phyloP scores from a whole-genome alignment of 768 basidiomycete genomes.

The Russula compacta region DNA sequence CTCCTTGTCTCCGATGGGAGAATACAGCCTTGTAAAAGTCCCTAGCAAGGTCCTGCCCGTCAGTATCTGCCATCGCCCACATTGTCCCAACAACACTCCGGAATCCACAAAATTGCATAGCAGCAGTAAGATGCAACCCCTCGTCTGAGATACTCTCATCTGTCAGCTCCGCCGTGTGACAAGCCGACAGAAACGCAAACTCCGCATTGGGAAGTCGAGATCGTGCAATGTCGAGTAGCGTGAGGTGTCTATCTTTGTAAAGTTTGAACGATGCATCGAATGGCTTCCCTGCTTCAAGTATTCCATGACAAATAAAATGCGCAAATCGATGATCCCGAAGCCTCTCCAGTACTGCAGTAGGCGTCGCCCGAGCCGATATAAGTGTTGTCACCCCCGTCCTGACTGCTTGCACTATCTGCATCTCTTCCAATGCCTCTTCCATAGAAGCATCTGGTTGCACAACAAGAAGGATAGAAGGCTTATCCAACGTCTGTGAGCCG shows the following conservation, averaged over 20 bases:
- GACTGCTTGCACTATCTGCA: background rate
- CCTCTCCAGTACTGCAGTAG: background rate
- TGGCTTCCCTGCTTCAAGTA: background rate
- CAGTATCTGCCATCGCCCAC: background rate
- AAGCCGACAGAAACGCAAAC: background rate
- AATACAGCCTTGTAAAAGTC: background rate
- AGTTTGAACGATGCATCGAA: slow-evolving; percentile 2
- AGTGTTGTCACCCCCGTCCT: background rate
- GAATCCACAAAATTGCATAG: background rate
- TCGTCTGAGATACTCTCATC: background rate
- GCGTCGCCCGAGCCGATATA: background rate
- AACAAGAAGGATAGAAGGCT: background rate
- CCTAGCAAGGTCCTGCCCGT: background rate
- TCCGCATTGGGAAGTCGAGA: background rate
- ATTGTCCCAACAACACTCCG: background rate
- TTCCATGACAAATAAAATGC: background rate
- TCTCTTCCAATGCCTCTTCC: background rate
- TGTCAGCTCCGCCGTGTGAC: background rate
- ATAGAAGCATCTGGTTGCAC: background rate
- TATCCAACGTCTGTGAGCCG: background rate
- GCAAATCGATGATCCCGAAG: background rate
- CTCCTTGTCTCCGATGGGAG: background rate
- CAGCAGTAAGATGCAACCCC: background rate
- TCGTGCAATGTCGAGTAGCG: background rate
- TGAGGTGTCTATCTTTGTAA: background rate